phyloP scores from a whole-genome alignment of 257 asterid species.

The Forsythia viridissima region DNA sequence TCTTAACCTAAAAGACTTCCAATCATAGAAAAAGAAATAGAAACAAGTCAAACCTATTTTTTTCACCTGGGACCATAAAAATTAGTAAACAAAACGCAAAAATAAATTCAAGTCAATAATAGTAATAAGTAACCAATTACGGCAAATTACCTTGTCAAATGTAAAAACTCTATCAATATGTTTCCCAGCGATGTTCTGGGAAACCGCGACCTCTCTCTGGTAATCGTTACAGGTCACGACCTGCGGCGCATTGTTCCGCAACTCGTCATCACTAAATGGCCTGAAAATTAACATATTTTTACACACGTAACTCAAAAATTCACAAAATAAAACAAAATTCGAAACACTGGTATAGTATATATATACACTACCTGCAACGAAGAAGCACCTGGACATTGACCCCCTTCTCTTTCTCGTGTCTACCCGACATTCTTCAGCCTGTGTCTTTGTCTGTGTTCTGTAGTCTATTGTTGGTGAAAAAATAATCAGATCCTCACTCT shows the following conservation, averaged over 20 bases:
- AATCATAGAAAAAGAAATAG: background rate
- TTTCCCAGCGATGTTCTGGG: conserved; percentile 88
- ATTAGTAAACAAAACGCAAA: background rate
- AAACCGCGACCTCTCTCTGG: conserved; percentile 75
- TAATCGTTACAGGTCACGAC: conserved; percentile 83
- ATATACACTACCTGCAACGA: conserved; percentile 74
- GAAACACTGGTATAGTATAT: conserved; percentile 6
- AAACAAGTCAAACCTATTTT: background rate
- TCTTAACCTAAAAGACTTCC: background rate
- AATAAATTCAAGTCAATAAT: background rate
- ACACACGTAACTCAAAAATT: background rate
- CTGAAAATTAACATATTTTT: conserved; percentile 36
- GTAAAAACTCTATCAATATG: conserved; percentile 82
- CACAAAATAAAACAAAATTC: background rate
- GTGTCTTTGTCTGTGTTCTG: background rate
- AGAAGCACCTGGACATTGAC: conserved; percentile 96
- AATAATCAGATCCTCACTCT: background rate
- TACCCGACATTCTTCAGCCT: conserved; percentile 52
- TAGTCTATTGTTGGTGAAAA: background rate
- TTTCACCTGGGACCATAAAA: background rate
- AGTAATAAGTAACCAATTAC: background rate
- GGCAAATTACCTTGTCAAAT: conserved; percentile 71
- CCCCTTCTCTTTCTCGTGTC: conserved; percentile 79
- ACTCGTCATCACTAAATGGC: conserved; percentile 89
- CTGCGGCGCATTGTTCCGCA: conserved; percentile 84